Evolutionary conservation across 2,329 filamentous ascomycete genomes (phyloP).

Genomic region (Periconia sp.): DNA sequence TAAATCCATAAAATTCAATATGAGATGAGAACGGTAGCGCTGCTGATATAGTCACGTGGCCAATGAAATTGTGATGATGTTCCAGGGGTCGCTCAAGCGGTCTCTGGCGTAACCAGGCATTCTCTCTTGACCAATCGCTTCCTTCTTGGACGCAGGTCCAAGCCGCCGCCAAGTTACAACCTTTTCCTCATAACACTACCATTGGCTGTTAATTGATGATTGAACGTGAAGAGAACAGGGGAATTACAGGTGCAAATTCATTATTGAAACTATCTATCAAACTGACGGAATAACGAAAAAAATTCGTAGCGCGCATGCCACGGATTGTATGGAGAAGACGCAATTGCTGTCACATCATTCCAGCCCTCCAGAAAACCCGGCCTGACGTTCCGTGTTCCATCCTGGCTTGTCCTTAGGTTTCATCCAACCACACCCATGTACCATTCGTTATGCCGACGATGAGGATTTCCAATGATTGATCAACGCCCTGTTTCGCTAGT

Average conservation of each 20-base stretch:
- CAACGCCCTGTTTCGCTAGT: too few relatives aligned
- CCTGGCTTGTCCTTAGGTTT: constrained; percentile 18
- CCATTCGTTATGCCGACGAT: constrained; percentile 15
- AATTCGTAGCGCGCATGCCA: constrained; percentile 14
- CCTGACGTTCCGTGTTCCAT: constrained; percentile 27
- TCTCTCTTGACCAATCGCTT: constrained; percentile 25
- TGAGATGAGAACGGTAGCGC: neutral
- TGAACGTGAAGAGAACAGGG: neutral
- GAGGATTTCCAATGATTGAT: constrained; percentile 18
- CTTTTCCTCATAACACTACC: neutral
- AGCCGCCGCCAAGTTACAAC: constrained; percentile 19
- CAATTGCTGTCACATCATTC: constrained; percentile 8
- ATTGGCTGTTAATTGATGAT: constrained; percentile 18
- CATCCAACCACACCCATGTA: constrained; percentile 20
- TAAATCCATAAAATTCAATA: neutral
- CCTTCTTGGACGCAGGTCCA: constrained; percentile 2
- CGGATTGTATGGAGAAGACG: neutral
- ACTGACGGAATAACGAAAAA: constrained; percentile 8
- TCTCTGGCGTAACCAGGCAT: neutral
- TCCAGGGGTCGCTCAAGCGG: neutral
- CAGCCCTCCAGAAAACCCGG: constrained; percentile 9
- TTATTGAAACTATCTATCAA: constrained; percentile 11
- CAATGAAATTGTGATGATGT: constrained; percentile 12
- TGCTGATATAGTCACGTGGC: constrained; percentile 11
- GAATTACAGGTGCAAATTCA: constrained; percentile 12